phyloP scores from a whole-genome alignment of 2,329 filamentous ascomycete species.

The Sporothrix variecibatus region DNA sequence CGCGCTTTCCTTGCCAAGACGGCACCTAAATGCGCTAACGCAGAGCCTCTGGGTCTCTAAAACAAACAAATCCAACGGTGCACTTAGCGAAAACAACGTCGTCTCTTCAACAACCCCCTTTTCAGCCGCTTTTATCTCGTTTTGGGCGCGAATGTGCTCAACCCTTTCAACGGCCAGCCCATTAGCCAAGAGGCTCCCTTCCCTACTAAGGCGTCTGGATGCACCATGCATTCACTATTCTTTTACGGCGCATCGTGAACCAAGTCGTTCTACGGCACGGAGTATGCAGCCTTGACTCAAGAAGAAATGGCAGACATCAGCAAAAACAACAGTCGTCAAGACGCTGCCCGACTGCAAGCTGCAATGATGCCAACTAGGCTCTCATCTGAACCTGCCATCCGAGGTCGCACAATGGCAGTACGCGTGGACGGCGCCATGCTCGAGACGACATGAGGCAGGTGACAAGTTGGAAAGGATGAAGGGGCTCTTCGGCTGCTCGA shows the following conservation, averaged over 20 bases:
- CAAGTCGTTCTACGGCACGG: background rate
- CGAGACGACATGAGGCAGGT: background rate
- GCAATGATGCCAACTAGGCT: background rate
- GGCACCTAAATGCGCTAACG: constrained; percentile 18
- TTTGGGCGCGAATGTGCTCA: background rate
- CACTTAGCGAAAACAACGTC: background rate
- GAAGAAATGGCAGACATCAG: background rate
- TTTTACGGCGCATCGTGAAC: background rate
- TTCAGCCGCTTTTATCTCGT: background rate
- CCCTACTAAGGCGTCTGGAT: background rate
- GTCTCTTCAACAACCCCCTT: background rate
- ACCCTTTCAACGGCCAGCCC: background rate
- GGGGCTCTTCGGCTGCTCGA: background rate
- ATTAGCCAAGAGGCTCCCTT: background rate
- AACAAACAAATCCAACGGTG: background rate
- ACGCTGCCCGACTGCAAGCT: too few relatives aligned
- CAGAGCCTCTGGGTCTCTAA: constrained; percentile 18
- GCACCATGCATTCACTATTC: background rate
- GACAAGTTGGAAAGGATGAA: background rate
- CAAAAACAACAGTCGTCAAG: background rate
- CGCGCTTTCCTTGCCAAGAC: constrained; percentile 19
- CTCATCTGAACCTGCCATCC: constrained; percentile 10
- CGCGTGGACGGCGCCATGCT: background rate
- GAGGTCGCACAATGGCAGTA: background rate
- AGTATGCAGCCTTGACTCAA: too few relatives aligned